Conservation (phyloP, 2,329 filamentous ascomycete species). For the Ceratocystis variospora region DNA sequence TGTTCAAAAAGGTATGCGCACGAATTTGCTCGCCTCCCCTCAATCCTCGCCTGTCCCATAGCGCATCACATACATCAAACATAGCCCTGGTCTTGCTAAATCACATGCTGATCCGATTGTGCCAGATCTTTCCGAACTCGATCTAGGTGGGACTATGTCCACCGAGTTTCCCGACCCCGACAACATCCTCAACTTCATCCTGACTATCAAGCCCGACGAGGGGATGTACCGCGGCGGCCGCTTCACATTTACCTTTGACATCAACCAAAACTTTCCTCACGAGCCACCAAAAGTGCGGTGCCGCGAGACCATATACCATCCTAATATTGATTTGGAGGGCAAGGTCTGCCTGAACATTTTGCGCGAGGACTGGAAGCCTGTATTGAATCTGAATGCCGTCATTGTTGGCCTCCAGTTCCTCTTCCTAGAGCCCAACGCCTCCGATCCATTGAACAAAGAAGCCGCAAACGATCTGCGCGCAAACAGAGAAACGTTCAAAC, state of each 20-base stretch:
- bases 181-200: slow-evolving; percentile 71
- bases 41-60: background rate
- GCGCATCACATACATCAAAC: too few relatives aligned
- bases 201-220: slow-evolving; percentile 75
- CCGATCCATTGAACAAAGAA: slow-evolving; percentile 96
- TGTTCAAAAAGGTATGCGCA: slow-evolving; percentile 71
- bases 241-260: slow-evolving; percentile 83
- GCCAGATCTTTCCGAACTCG: slow-evolving; percentile 66
- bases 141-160: slow-evolving; percentile 65
- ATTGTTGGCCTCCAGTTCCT: slow-evolving; percentile 92
- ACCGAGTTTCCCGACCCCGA: slow-evolving; percentile 70
- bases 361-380: slow-evolving; percentile 97
- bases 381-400: slow-evolving; percentile 89
- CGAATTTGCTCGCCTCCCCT: background rate
- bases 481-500: slow-evolving; percentile 78
- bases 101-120: background rate
- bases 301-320: slow-evolving; percentile 96
- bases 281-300: slow-evolving; percentile 96
- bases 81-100: background rate
- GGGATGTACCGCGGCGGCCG: slow-evolving; percentile 73
- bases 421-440: slow-evolving; percentile 94
- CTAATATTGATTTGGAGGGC: slow-evolving; percentile 94
- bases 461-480: slow-evolving; percentile 81
- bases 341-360: slow-evolving; percentile 98
- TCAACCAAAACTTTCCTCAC: slow-evolving; percentile 92